A percentile compares a stretch with the other conserved stretches of the same genome.
Evolutionary conservation across 805 yeast genomes (phyloP).

Genomic region (Metschnikowia baotianmanensis): DNA sequence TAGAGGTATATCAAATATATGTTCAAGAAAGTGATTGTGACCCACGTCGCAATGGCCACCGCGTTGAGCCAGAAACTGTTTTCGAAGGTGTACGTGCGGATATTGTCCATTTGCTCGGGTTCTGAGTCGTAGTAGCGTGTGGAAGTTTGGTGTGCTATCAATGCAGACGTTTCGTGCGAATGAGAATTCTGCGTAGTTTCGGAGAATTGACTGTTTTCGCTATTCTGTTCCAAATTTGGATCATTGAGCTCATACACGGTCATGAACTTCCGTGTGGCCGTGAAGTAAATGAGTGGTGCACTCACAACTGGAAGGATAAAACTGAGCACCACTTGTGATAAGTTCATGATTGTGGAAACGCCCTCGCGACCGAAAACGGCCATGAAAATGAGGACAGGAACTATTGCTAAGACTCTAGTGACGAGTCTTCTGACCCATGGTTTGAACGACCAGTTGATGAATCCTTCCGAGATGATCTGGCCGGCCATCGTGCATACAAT

Average conservation of each 20-base stretch:
- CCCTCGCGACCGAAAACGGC: constrained; percentile 42
- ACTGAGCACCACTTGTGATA: constrained; percentile 44
- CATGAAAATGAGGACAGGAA: constrained; percentile 41
- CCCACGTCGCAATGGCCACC: constrained; percentile 39
- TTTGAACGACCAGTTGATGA: constrained; percentile 42
- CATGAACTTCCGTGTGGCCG: constrained; percentile 39
- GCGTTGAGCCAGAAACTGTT: constrained; percentile 35
- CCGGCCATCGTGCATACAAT: constrained; percentile 51
- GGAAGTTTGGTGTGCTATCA: constrained; percentile 6
- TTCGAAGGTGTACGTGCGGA: constrained; percentile 34
- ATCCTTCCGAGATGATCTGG: constrained; percentile 45
- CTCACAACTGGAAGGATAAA: constrained; percentile 43
- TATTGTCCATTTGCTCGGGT: constrained; percentile 6
- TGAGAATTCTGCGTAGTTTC: no score
- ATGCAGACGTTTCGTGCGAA: constrained; percentile 10
- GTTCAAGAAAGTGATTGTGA: constrained; percentile 38
- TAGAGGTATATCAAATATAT: constrained; percentile 41
- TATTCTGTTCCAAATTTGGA: constrained; percentile 1
- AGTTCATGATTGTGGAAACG: constrained; percentile 43
- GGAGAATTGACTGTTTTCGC: no score
- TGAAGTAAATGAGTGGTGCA: constrained; percentile 46
- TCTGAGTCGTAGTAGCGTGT: constrained; percentile 10
- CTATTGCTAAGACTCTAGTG: constrained; percentile 41
- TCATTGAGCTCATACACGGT: constrained; percentile 31
- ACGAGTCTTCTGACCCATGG: constrained; percentile 45